A percentile compares a stretch with the other conserved stretches of the same genome.
Evolutionary conservation across 495 filamentous ascomycete species (phyloP).

Genomic region (Penicillium paxilli): DNA sequence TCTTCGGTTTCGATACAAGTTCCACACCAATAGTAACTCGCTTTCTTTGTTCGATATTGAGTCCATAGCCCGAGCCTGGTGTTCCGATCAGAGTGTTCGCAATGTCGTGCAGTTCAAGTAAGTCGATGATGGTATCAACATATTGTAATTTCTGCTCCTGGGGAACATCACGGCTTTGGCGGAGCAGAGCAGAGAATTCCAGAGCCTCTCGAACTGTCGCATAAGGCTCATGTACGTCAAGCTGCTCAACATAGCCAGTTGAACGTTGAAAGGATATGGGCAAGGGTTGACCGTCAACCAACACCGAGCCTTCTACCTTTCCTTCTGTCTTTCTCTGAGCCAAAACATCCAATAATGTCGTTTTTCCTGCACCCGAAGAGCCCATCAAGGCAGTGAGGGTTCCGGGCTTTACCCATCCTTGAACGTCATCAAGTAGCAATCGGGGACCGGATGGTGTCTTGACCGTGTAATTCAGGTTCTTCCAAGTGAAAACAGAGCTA

Average conservation of each 20-base stretch:
- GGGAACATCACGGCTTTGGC: constrained; percentile 52
- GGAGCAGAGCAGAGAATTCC: constrained; percentile 57
- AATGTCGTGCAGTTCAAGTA: constrained; percentile 58
- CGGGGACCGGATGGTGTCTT: constrained; percentile 38
- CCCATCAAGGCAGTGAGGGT: constrained; percentile 70
- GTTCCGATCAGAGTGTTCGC: constrained; percentile 55
- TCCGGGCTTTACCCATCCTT: constrained; percentile 88
- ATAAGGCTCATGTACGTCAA: constrained; percentile 59
- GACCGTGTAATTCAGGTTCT: constrained; percentile 54
- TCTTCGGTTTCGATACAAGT: constrained; percentile 62
- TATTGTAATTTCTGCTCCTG: constrained; percentile 59
- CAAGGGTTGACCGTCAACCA: constrained; percentile 76
- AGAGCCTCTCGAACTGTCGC: constrained; percentile 63
- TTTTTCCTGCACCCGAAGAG: constrained; percentile 62
- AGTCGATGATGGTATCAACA: constrained; percentile 57
- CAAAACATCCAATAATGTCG: constrained; percentile 53
- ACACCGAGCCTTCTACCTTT: constrained; percentile 80
- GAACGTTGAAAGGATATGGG: constrained; percentile 79
- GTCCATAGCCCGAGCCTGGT: constrained; percentile 41
- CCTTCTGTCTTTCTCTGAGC: constrained; percentile 77
- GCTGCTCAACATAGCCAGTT: constrained; percentile 60
- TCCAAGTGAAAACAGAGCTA: constrained; percentile 59
- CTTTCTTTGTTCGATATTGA: constrained; percentile 63
- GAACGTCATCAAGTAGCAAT: constrained; percentile 70
- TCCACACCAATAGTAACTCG: constrained; percentile 71